These are phyloP conservation scores for Odontarrhena argentea DNA, from an alignment of 345 rosid genomes.

Conservation along the genomic window DNA sequence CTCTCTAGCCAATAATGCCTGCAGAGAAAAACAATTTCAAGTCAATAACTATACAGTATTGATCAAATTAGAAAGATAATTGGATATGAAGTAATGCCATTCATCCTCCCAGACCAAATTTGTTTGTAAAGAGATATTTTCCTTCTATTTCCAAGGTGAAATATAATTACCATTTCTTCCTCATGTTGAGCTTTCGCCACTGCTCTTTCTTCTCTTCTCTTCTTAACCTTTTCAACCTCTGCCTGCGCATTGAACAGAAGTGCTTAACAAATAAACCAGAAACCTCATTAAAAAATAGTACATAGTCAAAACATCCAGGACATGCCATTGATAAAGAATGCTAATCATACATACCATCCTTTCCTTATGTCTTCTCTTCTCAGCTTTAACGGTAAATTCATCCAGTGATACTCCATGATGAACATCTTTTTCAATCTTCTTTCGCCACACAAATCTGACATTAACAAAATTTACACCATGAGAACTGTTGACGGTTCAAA, in stretches of 20 bases:
- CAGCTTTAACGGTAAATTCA: slow-evolving; percentile 72
- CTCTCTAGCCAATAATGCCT: slow-evolving; percentile 93
- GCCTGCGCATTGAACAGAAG: slow-evolving; percentile 49
- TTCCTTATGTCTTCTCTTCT: slow-evolving; percentile 77
- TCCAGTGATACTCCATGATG: slow-evolving; percentile 66
- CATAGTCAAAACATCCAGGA: neutral
- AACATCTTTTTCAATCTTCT: slow-evolving; percentile 91
- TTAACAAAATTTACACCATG: neutral
- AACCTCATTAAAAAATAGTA: slow-evolving; percentile 13
- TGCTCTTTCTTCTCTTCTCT: slow-evolving; percentile 97
- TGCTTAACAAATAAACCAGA: slow-evolving; percentile 20
- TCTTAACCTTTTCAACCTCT: slow-evolving; percentile 93
- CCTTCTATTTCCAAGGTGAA: slow-evolving; percentile 2
- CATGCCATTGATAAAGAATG: slow-evolving; percentile 18
- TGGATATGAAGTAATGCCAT: neutral
- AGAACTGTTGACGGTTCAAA: slow-evolving; percentile 15
- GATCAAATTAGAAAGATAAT: slow-evolving; percentile 1
- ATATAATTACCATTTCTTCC: slow-evolving; percentile 80
- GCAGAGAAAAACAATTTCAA: slow-evolving; percentile 23
- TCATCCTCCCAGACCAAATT: slow-evolving; percentile 17
- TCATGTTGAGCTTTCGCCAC: slow-evolving; percentile 87
- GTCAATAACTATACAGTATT: neutral
- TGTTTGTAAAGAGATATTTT: neutral
- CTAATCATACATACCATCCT: slow-evolving; percentile 66
- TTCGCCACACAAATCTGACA: slow-evolving; percentile 87